A percentile compares a stretch with the other conserved stretches of the same genome.
phyloP scores from a whole-genome alignment of 192 early-diverging fungal genomes.

The Coemansia sp. region DNA sequence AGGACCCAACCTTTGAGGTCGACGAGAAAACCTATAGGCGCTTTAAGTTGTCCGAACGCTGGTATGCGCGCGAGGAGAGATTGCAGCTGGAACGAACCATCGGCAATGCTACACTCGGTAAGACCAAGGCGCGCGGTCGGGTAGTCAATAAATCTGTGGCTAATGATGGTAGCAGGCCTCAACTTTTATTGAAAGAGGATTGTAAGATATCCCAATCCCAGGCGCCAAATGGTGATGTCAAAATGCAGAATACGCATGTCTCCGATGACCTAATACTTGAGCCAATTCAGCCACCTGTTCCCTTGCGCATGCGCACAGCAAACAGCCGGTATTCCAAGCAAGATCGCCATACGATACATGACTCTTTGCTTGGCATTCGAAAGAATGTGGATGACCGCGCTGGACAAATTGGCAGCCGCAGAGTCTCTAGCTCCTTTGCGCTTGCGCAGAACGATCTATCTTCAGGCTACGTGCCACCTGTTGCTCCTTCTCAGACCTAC shows the following conservation, averaged over 20 bases:
- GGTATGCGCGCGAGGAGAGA: conserved; percentile 51
- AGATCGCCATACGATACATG: not conserved
- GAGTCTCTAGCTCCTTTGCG: not conserved
- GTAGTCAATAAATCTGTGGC: conserved; percentile 6
- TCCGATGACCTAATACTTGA: not conserved
- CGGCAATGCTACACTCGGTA: conserved; percentile 31
- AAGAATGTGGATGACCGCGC: not conserved
- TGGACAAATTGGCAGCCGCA: not conserved
- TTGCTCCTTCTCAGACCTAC: not conserved
- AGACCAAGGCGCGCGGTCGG: conserved; percentile 20
- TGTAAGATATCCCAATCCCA: not conserved
- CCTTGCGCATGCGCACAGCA: conserved; percentile 14
- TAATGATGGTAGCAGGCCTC: not conserved
- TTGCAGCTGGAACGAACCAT: conserved; percentile 34
- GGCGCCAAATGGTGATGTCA: not conserved
- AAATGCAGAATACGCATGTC: not conserved
- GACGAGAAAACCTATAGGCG: conserved; percentile 49
- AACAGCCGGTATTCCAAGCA: conserved; percentile 2
- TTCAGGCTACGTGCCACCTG: not conserved
- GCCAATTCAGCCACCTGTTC: not conserved
- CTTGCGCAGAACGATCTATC: not conserved
- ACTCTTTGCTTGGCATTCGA: conserved; percentile 3
- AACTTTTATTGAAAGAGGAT: not conserved
- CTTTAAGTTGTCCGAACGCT: conserved; percentile 53
- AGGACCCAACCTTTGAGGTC: conserved; percentile 41